Evolutionary conservation across 192 early-diverging fungal genomes (phyloP), one percentile per base, ranked within the genome.

Genomic region (Jimgerdemannia flammicorona): DNA sequence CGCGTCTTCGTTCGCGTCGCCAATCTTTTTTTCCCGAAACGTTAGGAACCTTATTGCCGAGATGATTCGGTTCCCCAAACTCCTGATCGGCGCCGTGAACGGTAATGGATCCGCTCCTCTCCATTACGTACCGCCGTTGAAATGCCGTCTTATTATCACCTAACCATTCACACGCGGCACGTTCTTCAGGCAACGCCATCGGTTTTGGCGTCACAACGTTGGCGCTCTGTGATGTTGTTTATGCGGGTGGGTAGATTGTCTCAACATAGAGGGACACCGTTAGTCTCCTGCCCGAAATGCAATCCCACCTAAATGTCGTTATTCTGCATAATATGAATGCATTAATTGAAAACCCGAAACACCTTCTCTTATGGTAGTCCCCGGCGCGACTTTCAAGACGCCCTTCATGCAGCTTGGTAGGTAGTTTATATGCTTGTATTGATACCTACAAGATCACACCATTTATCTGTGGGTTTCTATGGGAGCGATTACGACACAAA

Each of bases 321-420:
- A 29, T 29, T 29, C 29, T 29, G 29, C 29, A 29, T 29, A 29
- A 29, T 29, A 29, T 29, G 29, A 29, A 29, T 29, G 29, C 29
- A 29, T 29, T 29, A 29, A 29, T 29, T 29, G 29, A 29, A 29
- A 29, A 29, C 29, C 29, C 1, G 29, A 29, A 29, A 29, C 49
- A 59, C 49, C 49, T 59, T 59, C 49, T 10, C 49, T 10, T 59
- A 6, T 59, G 14, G 11, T 59, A 59, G 49, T 85, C 10, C 87
- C 88, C 44, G 79, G 89, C 29, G 90, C 92, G 11, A 86, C 86
- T 10, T 94, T 92, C 78, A 84, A 80, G 19, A 92, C 91, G 10
- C 93, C 93, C 18, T 94, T 94, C 78, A 91, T 92, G 81, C 84
- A 91, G 70, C 83, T 92, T 44, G 91, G 85, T 85, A 79, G 70